These are phyloP conservation scores for Xylaria grammica DNA, from an alignment of 495 filamentous ascomycete species.

Conservation along the genomic window DNA sequence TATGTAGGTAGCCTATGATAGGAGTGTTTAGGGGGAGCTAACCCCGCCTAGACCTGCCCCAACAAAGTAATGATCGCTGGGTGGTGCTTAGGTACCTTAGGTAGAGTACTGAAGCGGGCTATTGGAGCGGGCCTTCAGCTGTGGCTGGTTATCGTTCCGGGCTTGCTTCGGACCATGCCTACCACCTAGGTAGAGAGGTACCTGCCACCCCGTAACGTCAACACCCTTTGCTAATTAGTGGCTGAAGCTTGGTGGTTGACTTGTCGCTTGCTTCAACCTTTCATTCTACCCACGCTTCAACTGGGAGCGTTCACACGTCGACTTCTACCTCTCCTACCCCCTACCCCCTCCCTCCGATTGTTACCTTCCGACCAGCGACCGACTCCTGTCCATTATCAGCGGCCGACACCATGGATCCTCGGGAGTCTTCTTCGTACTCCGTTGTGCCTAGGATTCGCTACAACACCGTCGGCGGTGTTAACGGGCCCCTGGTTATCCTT, in stretches of 20 bases:
- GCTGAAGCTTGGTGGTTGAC: conserved; percentile 20
- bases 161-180: not conserved
- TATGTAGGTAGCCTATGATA: not conserved
- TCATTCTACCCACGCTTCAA: conserved; percentile 9
- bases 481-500: conserved; percentile 95
- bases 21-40: not conserved
- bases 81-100: too few species aligned
- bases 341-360: conserved; percentile 4
- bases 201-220: conserved; percentile 17
- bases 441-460: conserved; percentile 89
- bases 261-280: conserved; percentile 19
- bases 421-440: conserved; percentile 72
- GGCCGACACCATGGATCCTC: conserved; percentile 71
- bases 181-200: too few species aligned
- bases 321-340: conserved; percentile 3
- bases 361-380: conserved; percentile 7
- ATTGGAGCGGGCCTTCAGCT: not conserved
- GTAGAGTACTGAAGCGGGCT: too few species aligned
- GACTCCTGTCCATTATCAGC: conserved; percentile 20
- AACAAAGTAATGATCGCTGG: not conserved
- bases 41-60: not conserved
- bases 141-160: conserved; percentile 19
- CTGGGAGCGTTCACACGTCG: conserved; percentile 1
- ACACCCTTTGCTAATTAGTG: conserved; percentile 5
- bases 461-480: conserved; percentile 98